These are phyloP conservation scores for Dichotomopilus funicola DNA, from an alignment of 2,329 filamentous ascomycete species.

Conservation along the genomic window DNA sequence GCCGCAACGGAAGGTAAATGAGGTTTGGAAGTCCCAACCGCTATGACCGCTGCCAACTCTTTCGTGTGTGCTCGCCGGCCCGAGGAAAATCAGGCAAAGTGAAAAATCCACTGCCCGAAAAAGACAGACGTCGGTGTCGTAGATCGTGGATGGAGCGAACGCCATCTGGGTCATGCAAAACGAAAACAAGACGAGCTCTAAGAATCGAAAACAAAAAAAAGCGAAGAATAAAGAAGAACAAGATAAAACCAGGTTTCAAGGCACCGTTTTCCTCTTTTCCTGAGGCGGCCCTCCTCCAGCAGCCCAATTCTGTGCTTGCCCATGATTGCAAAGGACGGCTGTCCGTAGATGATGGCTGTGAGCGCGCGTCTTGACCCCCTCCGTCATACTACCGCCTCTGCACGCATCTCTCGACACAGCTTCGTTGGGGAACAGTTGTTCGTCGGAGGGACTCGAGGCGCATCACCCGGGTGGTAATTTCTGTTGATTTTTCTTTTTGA, in stretches of 20 bases:
- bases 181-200: conserved; percentile 33
- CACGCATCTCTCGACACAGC: conserved; percentile 17
- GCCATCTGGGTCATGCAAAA: conserved; percentile 44
- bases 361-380: conserved; percentile 1
- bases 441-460: conserved; percentile 11
- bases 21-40: too few species aligned
- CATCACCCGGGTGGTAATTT: conserved; percentile 1
- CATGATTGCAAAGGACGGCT: conserved; percentile 11
- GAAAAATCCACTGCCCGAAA: conserved; percentile 11
- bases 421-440: conserved; percentile 6
- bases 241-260: conserved; percentile 29
- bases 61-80: conserved; percentile 17
- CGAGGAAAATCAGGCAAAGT: conserved; percentile 8
- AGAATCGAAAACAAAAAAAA: conserved; percentile 36
- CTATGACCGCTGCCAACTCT: too few species aligned
- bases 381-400: conserved; percentile 8
- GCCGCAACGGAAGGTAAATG: too few species aligned
- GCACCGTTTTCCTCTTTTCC: conserved; percentile 7
- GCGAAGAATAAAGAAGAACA: conserved; percentile 33
- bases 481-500: background rate
- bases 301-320: conserved; percentile 15
- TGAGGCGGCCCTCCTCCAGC: conserved; percentile 17
- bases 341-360: conserved; percentile 10
- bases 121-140: background rate
- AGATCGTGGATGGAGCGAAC: conserved; percentile 34